Conservation (phyloP, 768 basidiomycete genomes). For the Leccinum subtestaceum region DNA sequence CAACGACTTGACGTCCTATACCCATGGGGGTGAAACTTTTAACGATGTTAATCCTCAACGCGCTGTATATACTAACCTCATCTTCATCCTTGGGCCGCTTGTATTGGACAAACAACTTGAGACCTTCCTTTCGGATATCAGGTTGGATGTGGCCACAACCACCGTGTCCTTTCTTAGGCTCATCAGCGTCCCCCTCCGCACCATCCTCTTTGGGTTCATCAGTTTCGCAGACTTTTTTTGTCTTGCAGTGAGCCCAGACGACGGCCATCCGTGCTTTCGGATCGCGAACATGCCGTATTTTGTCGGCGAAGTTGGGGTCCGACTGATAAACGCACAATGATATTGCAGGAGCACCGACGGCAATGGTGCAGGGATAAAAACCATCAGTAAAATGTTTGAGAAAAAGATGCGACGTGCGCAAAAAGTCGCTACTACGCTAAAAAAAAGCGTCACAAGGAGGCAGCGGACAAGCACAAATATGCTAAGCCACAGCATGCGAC, state of each 20-base stretch:
- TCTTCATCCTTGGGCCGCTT: conserved; percentile 94
- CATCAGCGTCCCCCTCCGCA: conserved; percentile 59
- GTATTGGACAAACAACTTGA: conserved; percentile 93
- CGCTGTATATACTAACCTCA: conserved; percentile 60
- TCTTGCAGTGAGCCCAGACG: conserved; percentile 85
- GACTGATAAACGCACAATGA: conserved; percentile 48
- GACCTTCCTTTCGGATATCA: conserved; percentile 85
- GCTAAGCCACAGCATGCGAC: conserved; percentile 53
- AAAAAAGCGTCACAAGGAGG: conserved; percentile 58
- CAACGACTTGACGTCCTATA: conserved; percentile 73
- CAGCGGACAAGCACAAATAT: conserved; percentile 52
- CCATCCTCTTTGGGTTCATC: conserved; percentile 88
- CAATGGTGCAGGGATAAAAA: conserved; percentile 46
- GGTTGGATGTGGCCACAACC: conserved; percentile 96
- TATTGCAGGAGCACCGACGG: conserved; percentile 22
- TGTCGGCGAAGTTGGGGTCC: conserved; percentile 81
- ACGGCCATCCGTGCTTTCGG: conserved; percentile 84
- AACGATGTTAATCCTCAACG: conserved; percentile 7
- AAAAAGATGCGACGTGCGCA: conserved; percentile 29
- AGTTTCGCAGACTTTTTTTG: conserved; percentile 84
- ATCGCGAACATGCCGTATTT: conserved; percentile 82
- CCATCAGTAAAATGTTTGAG: conserved; percentile 56
- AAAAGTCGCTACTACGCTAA: conserved; percentile 28
- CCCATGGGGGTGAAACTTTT: conserved; percentile 2
- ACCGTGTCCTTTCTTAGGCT: conserved; percentile 89